Percentiles rank a stretch among this genome's conserved stretches.
Evolutionary conservation across 2,329 filamentous ascomycete species (phyloP).

Genomic region (Coniochaeta ligniaria): DNA sequence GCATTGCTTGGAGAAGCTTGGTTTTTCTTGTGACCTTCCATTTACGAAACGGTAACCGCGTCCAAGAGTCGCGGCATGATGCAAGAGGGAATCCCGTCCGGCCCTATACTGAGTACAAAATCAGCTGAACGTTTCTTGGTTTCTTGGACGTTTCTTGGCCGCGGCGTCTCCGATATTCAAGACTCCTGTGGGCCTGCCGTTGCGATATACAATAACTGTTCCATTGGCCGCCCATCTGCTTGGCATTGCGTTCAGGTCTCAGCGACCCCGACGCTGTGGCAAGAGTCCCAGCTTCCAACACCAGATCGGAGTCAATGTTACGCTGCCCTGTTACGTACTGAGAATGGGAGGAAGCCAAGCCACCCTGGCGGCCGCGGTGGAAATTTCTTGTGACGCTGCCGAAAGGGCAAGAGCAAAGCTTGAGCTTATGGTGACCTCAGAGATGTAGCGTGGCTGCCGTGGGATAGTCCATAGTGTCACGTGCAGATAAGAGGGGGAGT

Average conservation of each 20-base stretch:
- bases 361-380: neutral
- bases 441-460: no score
- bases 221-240: neutral
- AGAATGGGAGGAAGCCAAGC: neutral
- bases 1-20: neutral
- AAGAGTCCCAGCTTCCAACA: neutral
- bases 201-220: neutral
- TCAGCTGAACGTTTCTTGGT: neutral
- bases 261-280: neutral
- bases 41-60: neutral
- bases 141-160: no score
- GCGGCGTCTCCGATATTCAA: neutral
- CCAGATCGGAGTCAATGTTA: neutral
- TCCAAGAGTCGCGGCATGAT: neutral
- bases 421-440: neutral
- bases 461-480: no score
- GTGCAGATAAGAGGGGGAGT: no score
- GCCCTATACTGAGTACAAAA: neutral
- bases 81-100: neutral
- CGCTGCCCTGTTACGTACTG: neutral
- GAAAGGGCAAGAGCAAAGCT: neutral
- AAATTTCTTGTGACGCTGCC: neutral
- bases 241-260: neutral
- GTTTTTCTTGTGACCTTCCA: neutral
- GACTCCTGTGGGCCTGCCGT: neutral